Conservation (phyloP, 306 rosid genomes). For the Cucurbita argyrosperma region DNA sequence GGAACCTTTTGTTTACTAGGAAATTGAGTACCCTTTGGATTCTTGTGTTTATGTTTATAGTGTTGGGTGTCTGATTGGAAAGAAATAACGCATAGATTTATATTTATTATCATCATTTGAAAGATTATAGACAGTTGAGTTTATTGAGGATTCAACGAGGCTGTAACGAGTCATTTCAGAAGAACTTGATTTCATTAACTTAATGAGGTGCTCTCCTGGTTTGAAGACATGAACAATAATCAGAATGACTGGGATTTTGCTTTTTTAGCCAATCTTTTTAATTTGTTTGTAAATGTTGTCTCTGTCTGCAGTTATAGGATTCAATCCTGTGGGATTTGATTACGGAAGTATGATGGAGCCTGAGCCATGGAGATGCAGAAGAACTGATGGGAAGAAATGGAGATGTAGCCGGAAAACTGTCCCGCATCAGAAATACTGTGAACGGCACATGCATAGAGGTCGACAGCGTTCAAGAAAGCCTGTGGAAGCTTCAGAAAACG, state of each 20-base stretch:
- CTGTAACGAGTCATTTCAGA: not conserved
- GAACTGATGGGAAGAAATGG: constrained; percentile 97
- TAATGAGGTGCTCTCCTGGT: not conserved
- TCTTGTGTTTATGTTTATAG: not conserved
- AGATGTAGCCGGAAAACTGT: constrained; percentile 42
- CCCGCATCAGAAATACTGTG: constrained; percentile 57
- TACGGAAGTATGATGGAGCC: constrained; percentile 28
- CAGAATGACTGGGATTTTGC: not conserved
- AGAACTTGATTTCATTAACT: not conserved
- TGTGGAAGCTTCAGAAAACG: constrained; percentile 52
- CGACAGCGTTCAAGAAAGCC: constrained; percentile 98
- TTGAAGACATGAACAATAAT: not conserved
- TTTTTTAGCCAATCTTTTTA: not conserved
- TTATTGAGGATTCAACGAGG: not conserved
- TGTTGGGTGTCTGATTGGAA: not conserved
- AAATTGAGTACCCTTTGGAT: constrained; percentile 1
- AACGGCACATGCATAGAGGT: constrained; percentile 77
- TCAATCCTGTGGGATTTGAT: constrained; percentile 19
- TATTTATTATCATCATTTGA: not conserved
- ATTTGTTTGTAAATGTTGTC: constrained; percentile 6
- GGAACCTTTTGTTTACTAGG: not conserved
- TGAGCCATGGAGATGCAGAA: constrained; percentile 69
- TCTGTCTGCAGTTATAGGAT: constrained; percentile 24
- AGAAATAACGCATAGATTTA: not conserved
- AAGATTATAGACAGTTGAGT: not conserved